Conservation (phyloP, 1,284 basidiomycete genomes). For the Ustilago xerochloae region DNA sequence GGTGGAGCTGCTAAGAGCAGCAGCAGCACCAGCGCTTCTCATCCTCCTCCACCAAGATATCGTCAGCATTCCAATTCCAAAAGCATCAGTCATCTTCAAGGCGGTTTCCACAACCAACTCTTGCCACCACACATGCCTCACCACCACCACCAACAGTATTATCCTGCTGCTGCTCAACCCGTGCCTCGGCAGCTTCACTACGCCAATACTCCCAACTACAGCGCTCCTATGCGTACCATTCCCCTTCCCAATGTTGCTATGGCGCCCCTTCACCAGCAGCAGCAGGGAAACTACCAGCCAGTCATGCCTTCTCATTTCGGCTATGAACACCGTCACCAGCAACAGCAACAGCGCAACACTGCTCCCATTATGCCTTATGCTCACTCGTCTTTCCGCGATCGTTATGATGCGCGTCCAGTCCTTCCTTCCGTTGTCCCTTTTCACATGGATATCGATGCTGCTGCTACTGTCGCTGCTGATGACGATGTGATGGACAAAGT, state of each 20-base stretch:
- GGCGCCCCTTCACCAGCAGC: constrained; percentile 1
- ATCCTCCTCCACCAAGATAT: constrained; percentile 8
- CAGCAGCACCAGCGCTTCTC: background rate
- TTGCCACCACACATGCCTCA: constrained; percentile 17
- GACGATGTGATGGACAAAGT: constrained; percentile 2
- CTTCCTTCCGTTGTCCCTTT: background rate
- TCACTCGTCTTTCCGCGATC: background rate
- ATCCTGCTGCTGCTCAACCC: too few relatives aligned
- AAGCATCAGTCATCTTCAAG: constrained; percentile 38
- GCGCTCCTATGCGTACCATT: constrained; percentile 37
- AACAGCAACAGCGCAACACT: constrained; percentile 6
- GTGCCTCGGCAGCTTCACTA: constrained; percentile 6
- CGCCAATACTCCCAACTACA: constrained; percentile 24
- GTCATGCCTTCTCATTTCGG: background rate
- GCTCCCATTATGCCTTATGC: constrained; percentile 1
- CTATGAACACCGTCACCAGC: background rate
- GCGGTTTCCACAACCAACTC: constrained; percentile 24
- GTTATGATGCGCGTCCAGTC: background rate
- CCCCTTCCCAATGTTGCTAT: constrained; percentile 25
- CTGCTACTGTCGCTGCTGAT: background rate
- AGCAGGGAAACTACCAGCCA: constrained; percentile 6
- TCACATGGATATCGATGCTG: background rate
- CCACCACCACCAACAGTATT: background rate
- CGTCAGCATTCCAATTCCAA: constrained; percentile 40
- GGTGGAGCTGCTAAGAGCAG: constrained; percentile 21